These are phyloP conservation scores for Parmelia sp. DNA, from an alignment of 495 filamentous ascomycete species.

Conservation along the genomic window DNA sequence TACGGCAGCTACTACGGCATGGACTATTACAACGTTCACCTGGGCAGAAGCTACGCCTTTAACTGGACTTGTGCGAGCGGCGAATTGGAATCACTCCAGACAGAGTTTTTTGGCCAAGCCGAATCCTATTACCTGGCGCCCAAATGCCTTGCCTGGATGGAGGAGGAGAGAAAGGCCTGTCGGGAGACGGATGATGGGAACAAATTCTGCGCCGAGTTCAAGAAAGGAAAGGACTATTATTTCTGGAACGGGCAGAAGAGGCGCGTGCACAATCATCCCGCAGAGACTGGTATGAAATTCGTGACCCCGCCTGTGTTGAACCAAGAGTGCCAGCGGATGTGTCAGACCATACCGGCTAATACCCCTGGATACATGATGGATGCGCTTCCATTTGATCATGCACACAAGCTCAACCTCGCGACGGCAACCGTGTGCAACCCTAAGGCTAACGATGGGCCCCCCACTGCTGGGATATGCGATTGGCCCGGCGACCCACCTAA, in stretches of 20 bases:
- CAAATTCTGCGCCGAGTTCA: background rate
- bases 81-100: background rate
- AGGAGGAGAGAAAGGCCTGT: background rate
- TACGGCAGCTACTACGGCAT: background rate
- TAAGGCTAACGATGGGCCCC: too few species aligned
- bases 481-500: background rate
- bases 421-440: background rate
- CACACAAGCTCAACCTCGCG: background rate
- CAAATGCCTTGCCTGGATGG: background rate
- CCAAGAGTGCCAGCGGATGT: background rate
- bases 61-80: background rate
- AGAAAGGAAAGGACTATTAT: background rate
- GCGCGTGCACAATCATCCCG: background rate
- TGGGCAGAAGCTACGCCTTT: background rate
- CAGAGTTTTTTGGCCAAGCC: background rate
- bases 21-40: background rate
- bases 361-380: background rate
- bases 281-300: background rate
- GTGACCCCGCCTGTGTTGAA: background rate
- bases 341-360: background rate
- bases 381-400: background rate
- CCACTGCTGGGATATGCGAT: background rate
- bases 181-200: background rate
- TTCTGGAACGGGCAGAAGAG: conserved; percentile 5
- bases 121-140: background rate